These are phyloP conservation scores for Pyrus bretschneideri DNA, from an alignment of 306 rosid genomes.

Conservation along the genomic window DNA sequence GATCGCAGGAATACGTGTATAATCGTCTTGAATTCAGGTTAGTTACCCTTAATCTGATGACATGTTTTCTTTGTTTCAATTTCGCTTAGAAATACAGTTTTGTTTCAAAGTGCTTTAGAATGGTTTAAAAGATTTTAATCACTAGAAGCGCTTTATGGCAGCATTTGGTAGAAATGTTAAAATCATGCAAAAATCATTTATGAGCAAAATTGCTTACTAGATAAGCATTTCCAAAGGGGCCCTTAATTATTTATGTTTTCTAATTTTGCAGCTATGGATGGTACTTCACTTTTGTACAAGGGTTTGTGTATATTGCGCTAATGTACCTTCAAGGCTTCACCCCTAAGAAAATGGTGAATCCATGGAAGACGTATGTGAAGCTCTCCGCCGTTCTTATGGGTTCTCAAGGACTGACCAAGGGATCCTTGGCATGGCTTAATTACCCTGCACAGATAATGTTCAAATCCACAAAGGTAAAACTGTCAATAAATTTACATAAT, in stretches of 20 bases:
- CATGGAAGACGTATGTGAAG: conserved; percentile 56
- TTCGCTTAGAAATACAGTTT: no score
- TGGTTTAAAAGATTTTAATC: no score
- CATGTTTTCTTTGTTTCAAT: background rate
- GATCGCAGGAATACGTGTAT: conserved; percentile 52
- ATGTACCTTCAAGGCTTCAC: conserved; percentile 51
- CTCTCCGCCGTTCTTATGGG: conserved; percentile 67
- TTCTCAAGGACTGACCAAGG: conserved; percentile 63
- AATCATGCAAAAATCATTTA: no score
- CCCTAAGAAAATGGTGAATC: conserved; percentile 52
- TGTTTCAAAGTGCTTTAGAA: no score
- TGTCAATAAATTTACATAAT: background rate
- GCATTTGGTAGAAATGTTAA: no score
- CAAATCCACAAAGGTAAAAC: conserved; percentile 50
- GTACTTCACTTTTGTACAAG: conserved; percentile 69
- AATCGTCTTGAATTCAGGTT: conserved; percentile 58
- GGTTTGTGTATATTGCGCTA: conserved; percentile 46
- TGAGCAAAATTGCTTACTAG: no score
- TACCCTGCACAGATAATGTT: conserved; percentile 73
- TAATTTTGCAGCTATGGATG: conserved; percentile 46
- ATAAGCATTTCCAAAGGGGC: no score
- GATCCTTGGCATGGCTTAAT: conserved; percentile 57
- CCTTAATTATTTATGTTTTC: background rate
- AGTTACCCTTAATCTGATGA: background rate
- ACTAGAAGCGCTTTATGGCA: no score